Conservation (phyloP, 2,329 filamentous ascomycete species). For the Penicillium decumbens region DNA sequence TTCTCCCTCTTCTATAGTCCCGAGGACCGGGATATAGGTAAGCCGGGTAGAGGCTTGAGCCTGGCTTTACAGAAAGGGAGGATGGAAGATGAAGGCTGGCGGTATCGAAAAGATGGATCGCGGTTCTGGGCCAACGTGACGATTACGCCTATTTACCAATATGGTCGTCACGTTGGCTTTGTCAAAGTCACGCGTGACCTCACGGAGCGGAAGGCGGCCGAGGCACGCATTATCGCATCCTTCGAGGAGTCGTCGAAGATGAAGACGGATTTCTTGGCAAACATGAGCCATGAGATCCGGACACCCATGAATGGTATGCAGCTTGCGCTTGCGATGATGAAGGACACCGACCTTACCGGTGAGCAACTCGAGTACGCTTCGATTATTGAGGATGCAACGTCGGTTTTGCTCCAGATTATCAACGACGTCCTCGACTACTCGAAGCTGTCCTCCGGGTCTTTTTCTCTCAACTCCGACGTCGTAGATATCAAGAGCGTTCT, state of each 20-base stretch:
- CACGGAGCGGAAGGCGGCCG: constrained; percentile 53
- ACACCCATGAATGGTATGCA: constrained; percentile 63
- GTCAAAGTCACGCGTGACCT: constrained; percentile 57
- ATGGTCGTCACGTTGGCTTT: constrained; percentile 53
- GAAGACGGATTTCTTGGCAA: constrained; percentile 59
- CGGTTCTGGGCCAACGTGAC: constrained; percentile 59
- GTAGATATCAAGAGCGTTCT: constrained; percentile 46
- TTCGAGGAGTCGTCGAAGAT: constrained; percentile 61
- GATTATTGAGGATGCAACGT: constrained; percentile 58
- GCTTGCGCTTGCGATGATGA: constrained; percentile 55
- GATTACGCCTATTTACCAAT: constrained; percentile 54
- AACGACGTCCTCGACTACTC: constrained; percentile 65
- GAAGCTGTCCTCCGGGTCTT: constrained; percentile 57
- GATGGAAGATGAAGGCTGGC: constrained; percentile 58
- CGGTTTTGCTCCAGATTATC: constrained; percentile 57
- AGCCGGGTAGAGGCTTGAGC: constrained; percentile 51
- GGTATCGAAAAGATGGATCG: constrained; percentile 54
- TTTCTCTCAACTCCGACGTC: constrained; percentile 53
- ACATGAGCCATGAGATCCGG: constrained; percentile 62
- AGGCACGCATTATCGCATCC: constrained; percentile 53
- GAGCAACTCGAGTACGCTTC: constrained; percentile 55
- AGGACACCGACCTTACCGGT: constrained; percentile 50
- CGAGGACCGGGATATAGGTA: constrained; percentile 48
- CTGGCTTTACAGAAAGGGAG: constrained; percentile 49
- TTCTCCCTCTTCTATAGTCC: constrained; percentile 55